Evolutionary conservation across 1,284 basidiomycete genomes (phyloP).

Genomic region (Puccinia hordei): DNA sequence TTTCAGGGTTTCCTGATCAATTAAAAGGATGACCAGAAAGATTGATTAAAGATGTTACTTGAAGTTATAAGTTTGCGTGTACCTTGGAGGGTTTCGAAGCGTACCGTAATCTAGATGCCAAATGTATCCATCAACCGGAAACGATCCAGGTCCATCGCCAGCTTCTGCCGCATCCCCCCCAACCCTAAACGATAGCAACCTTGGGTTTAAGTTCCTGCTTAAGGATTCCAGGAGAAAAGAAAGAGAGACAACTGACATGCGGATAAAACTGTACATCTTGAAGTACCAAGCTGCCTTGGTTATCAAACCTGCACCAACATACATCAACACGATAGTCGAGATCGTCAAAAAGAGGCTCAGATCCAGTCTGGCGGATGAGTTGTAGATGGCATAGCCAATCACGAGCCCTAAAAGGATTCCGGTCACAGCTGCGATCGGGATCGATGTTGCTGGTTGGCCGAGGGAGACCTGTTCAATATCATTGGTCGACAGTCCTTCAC

Average conservation of each 20-base stretch:
- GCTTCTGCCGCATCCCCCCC: slow-evolving; percentile 76
- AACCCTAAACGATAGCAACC: slow-evolving; percentile 61
- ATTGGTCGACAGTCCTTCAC: neutral
- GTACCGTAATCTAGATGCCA: slow-evolving; percentile 66
- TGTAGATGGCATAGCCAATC: slow-evolving; percentile 70
- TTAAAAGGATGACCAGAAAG: neutral
- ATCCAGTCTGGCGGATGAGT: slow-evolving; percentile 73
- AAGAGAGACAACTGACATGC: slow-evolving; percentile 9
- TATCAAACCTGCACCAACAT: slow-evolving; percentile 43
- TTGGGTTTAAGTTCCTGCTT: neutral
- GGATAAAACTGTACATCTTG: slow-evolving; percentile 47
- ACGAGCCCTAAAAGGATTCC: slow-evolving; percentile 75
- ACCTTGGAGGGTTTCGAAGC: neutral
- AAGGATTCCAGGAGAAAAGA: neutral
- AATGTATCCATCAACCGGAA: slow-evolving; percentile 74
- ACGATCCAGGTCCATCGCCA: slow-evolving; percentile 79
- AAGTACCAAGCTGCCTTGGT: slow-evolving; percentile 45
- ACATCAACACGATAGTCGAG: slow-evolving; percentile 41
- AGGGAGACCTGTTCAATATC: slow-evolving; percentile 67
- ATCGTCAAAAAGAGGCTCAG: slow-evolving; percentile 45
- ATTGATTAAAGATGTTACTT: neutral
- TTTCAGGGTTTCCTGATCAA: slow-evolving; percentile 48
- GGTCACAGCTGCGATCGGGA: slow-evolving; percentile 82
- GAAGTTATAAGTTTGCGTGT: no score
- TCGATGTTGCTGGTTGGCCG: slow-evolving; percentile 74